phyloP scores from a whole-genome alignment of 352 stramenopile species.

The Pythium plurisporium region DNA sequence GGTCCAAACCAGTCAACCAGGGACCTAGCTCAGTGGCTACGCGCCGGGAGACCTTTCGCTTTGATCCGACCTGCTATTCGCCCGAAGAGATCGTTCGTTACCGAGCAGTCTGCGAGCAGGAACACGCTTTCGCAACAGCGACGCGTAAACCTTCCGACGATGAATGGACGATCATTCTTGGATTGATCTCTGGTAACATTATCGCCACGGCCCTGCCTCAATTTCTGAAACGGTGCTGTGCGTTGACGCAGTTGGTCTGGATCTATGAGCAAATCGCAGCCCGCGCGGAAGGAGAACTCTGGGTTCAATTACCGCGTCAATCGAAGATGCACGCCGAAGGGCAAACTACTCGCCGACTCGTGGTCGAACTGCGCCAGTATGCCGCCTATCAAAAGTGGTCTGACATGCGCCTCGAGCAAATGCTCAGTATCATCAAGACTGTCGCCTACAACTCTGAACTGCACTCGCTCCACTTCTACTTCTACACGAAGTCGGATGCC shows the following conservation, averaged over 20 bases:
- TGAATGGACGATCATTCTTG: constrained; percentile 8
- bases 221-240: constrained; percentile 12
- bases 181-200: constrained; percentile 1
- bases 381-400: neutral
- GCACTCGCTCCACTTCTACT: constrained; percentile 10
- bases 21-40: neutral
- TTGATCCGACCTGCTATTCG: neutral
- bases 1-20: neutral
- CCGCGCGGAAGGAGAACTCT: constrained; percentile 5
- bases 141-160: neutral
- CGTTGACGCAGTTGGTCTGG: neutral
- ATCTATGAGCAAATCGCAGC: neutral
- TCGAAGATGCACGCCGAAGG: constrained; percentile 3
- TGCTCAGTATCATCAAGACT: constrained; percentile 3
- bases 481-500: constrained; percentile 3
- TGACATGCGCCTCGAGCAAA: neutral
- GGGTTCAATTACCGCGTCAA: neutral
- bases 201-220: neutral
- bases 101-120: neutral
- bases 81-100: neutral
- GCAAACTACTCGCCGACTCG: neutral
- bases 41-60: neutral
- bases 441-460: neutral
- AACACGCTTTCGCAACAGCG: neutral
- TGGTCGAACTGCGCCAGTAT: neutral